Evolutionary conservation across 305 asterid species (phyloP).

Genomic region (Rubia balearica): DNA sequence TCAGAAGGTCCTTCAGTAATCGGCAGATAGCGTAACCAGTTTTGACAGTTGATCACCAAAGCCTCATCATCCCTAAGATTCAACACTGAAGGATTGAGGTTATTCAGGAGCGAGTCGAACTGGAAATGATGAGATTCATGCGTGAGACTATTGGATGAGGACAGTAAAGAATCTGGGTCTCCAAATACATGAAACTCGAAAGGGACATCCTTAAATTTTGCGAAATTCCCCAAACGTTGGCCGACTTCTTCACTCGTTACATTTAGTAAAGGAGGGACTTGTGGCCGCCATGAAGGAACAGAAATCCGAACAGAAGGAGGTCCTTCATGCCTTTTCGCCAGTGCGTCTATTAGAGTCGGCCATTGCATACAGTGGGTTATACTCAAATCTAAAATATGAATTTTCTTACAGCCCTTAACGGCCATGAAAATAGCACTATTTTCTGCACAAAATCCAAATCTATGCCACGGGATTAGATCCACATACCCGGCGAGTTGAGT

Average conservation of each 20-base stretch:
- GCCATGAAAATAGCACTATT: slow-evolving; percentile 49
- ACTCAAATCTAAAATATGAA: slow-evolving; percentile 64
- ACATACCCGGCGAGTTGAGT: slow-evolving; percentile 77
- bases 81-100: slow-evolving; percentile 26
- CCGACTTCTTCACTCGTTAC: slow-evolving; percentile 51
- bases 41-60: slow-evolving; percentile 58
- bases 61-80: slow-evolving; percentile 44
- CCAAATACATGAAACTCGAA: slow-evolving; percentile 54
- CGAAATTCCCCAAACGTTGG: slow-evolving; percentile 50
- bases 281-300: slow-evolving; percentile 53
- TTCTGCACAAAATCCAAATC: slow-evolving; percentile 64
- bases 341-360: slow-evolving; percentile 64
- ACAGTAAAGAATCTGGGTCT: background rate
- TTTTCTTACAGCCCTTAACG: slow-evolving; percentile 27
- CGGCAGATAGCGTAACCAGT: slow-evolving; percentile 55
- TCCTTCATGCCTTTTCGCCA: slow-evolving; percentile 36
- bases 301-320: slow-evolving; percentile 46
- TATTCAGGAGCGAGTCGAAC: slow-evolving; percentile 28
- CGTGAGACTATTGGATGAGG: too few species aligned
- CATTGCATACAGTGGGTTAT: slow-evolving; percentile 79
- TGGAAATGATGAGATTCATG: slow-evolving; percentile 16
- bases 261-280: slow-evolving; percentile 52
- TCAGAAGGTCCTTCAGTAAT: slow-evolving; percentile 22
- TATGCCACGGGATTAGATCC: slow-evolving; percentile 74
- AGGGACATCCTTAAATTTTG: slow-evolving; percentile 49